These are phyloP conservation scores for Balansia obtecta DNA, from an alignment of 2,329 filamentous ascomycete genomes.

Conservation along the genomic window DNA sequence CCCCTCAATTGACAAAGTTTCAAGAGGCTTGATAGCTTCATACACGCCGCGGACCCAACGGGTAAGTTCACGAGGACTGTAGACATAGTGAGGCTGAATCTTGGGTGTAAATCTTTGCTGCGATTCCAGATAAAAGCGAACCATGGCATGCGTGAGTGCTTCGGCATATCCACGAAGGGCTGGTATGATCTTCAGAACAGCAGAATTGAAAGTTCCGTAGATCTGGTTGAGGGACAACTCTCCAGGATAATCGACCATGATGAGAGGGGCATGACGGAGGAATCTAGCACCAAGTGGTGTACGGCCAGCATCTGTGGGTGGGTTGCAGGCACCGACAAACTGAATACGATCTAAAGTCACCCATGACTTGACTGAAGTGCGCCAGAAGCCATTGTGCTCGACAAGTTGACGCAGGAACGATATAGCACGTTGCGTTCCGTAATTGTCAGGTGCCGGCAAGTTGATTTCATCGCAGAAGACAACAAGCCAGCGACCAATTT, in stretches of 20 bases:
- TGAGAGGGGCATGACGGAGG: constrained; percentile 89
- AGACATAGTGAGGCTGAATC: constrained; percentile 97
- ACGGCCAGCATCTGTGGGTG: constrained; percentile 91
- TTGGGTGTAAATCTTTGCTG: constrained; percentile 90
- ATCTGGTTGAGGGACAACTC: constrained; percentile 92
- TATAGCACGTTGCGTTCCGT: constrained; percentile 93
- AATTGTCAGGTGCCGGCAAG: constrained; percentile 91
- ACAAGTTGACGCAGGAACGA: constrained; percentile 95
- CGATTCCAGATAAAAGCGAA: constrained; percentile 88
- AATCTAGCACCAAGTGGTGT: constrained; percentile 89
- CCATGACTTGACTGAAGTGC: constrained; percentile 94
- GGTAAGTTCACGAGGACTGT: constrained; percentile 96
- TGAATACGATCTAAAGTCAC: constrained; percentile 96
- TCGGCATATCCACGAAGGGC: constrained; percentile 92
- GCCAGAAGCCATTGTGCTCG: constrained; percentile 98
- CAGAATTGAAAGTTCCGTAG: constrained; percentile 95
- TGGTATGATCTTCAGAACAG: constrained; percentile 92
- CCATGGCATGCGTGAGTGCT: constrained; percentile 92
- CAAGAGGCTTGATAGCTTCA: constrained; percentile 86
- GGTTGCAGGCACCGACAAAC: constrained; percentile 97
- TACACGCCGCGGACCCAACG: constrained; percentile 97
- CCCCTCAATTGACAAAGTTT: constrained; percentile 77
- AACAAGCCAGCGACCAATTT: constrained; percentile 95
- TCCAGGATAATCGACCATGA: constrained; percentile 99
- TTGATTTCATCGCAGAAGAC: constrained; percentile 99